Base-by-base conservation (phyloP, 805 yeast genomes). In the Helenozyma rhizophorensis region DNA sequence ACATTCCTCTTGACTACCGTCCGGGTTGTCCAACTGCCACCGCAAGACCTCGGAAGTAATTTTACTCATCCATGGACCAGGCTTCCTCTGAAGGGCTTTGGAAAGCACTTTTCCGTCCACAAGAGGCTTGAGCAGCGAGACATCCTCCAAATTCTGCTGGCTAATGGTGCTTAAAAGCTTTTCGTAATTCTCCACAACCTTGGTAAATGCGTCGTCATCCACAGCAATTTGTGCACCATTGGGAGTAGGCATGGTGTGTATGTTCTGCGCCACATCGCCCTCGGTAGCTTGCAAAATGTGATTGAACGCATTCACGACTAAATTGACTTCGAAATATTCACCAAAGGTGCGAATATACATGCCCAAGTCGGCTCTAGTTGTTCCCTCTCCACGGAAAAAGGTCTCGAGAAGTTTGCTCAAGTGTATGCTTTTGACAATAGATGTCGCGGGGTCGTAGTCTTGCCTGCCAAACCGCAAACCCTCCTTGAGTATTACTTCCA, bases 21-120 rank as follows among this genome's bases (percentile, higher is more conserved):
- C 51, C 1, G 95, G 95, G 47, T 87, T 57, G 42, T 81, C 88
- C 34, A 89, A 62, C 59, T 89, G 96, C 88, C 89, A 84, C 13
- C 68, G 56, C 21, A 86, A 54, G 5, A 84, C 68, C 27, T 69
- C 56, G 6, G 76, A 75, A 37, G 76, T 70, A 7, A 79, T 58
- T 7, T 57, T 58, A 7, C 75, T 67, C 72, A 90, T 68, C 96
- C 97, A 88, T 5, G 89, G 88, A 0, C 98, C 98, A 0, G 90
- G 85, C 50, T 81, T 83, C 34, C 65, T 62, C 14, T 68, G 59
- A 18, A 83, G 56, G 14, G 65, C 56, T 26, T 63, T 58, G 32
- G 72, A 61, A 27, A 90, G 56, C 27, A 74, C 72, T 45, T 83
- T 86, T 11, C 98, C 95, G 55, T 85, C 87, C 9, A 89, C 56